Conservation (phyloP, 768 basidiomycete species). For the Mycena rebaudengoi region DNA sequence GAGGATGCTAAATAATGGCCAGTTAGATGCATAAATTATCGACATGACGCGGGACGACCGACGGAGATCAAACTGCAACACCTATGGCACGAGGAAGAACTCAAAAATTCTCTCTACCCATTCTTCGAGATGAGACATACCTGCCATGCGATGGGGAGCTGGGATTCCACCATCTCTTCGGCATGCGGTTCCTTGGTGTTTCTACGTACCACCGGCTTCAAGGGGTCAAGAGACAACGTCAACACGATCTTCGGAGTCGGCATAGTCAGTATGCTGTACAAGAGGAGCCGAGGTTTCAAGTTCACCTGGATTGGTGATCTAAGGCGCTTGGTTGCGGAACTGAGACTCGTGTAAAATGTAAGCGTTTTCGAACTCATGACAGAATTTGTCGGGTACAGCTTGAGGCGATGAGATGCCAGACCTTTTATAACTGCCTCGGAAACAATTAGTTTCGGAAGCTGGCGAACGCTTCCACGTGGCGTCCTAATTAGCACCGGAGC, state of each 20-base stretch:
- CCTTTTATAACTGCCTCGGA: background rate
- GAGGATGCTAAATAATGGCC: background rate
- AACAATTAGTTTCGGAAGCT: background rate
- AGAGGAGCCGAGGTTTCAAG: background rate
- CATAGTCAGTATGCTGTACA: background rate
- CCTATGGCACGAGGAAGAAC: background rate
- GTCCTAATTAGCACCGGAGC: no score
- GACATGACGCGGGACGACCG: background rate
- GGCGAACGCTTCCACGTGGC: background rate
- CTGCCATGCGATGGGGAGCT: background rate
- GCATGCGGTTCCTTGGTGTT: background rate
- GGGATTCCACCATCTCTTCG: background rate
- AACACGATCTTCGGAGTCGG: background rate
- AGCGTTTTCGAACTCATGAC: conserved; percentile 1
- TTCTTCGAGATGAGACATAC: background rate
- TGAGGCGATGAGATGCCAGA: background rate
- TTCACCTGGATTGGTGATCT: background rate
- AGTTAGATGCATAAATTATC: background rate
- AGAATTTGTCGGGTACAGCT: background rate
- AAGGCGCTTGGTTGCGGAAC: background rate
- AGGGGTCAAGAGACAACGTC: background rate
- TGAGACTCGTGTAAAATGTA: background rate
- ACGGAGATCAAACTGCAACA: conserved; percentile 1
- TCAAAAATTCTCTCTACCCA: background rate
- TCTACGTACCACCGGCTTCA: background rate